Evolutionary conservation across 148 eudicot species (phyloP), one percentile per base, ranked within the genome.

Genomic region (Hydrangea macrophylla): DNA sequence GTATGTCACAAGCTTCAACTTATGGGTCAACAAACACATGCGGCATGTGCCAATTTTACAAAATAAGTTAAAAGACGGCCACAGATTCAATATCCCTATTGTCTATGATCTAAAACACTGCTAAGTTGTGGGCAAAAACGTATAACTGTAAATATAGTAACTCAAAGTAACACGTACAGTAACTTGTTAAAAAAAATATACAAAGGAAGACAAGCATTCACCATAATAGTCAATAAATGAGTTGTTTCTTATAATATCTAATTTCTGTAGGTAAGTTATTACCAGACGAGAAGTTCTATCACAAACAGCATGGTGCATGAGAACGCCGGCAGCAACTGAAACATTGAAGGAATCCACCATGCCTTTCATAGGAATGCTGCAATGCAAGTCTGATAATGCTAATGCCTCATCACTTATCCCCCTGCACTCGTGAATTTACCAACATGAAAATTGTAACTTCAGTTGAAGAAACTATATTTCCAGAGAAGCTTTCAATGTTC

Each of bases 321-420:
- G 85, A 76, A 93, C 70, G 51, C 96, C 97, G 51, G 98, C 95
- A 79, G 98, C 98, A 63, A 93, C 98, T 32, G 98, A 93, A 65
- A 93, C 96, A 64, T 93, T 93, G 64, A 93, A 88, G 30, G 97
- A 93, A 75, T 93, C 98, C 68, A 93, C 98, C 98, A 93, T 93
- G 74, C 98, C 98, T 30, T 76, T 86, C 98, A 93, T 93, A 39
- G 98, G 97, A 72, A 93, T 93, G 76, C 87, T 83, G 79, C 98
- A 90, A 61, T 72, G 97, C 68, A 88, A 54, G 74, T 93, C 95
- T 18, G 98, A 83, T 61, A 88, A 70, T 66, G 78, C 82, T 67
- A 93, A 73, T 65, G 96, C 98, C 70, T 90, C 92, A 22, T 83
- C 81, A 65, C 96, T 93, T 66, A 86, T 88, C 24, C 98, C 96